These are phyloP conservation scores for Cyclotella baltica DNA, from an alignment of 108 stramenopile species.

Conservation along the genomic window DNA sequence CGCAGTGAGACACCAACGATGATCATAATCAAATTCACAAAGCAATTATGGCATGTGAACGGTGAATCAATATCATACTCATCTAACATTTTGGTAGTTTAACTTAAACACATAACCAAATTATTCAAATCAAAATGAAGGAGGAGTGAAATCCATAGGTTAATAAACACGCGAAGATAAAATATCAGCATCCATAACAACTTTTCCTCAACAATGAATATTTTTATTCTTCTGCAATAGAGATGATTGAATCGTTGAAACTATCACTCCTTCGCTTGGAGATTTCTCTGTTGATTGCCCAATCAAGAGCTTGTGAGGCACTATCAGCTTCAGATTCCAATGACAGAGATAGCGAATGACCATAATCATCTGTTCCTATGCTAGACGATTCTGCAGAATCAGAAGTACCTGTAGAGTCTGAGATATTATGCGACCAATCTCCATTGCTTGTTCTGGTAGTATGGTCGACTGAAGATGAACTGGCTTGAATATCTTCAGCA, in stretches of 20 bases:
- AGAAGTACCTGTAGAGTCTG: neutral
- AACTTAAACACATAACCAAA: no score
- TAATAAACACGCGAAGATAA: no score
- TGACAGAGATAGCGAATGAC: constrained; percentile 16
- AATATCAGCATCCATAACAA: neutral
- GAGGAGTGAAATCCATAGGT: no score
- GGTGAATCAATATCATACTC: no score
- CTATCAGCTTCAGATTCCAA: constrained; percentile 16
- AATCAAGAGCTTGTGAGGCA: constrained; percentile 16
- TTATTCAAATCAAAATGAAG: no score
- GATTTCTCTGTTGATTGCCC: constrained; percentile 7
- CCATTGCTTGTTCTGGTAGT: neutral
- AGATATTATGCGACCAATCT: constrained; percentile 10
- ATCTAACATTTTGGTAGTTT: no score
- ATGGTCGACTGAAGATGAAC: neutral
- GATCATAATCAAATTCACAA: no score
- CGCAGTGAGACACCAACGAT: no score
- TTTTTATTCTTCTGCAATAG: neutral
- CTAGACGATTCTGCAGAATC: neutral
- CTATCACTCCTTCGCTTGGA: neutral
- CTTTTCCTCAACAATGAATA: neutral
- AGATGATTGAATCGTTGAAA: neutral
- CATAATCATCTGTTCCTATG: constrained; percentile 1
- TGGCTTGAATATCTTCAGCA: neutral
- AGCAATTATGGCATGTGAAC: no score